Base-by-base conservation (phyloP, 306 rosid species). In the Hylodesmum podocarpum region DNA sequence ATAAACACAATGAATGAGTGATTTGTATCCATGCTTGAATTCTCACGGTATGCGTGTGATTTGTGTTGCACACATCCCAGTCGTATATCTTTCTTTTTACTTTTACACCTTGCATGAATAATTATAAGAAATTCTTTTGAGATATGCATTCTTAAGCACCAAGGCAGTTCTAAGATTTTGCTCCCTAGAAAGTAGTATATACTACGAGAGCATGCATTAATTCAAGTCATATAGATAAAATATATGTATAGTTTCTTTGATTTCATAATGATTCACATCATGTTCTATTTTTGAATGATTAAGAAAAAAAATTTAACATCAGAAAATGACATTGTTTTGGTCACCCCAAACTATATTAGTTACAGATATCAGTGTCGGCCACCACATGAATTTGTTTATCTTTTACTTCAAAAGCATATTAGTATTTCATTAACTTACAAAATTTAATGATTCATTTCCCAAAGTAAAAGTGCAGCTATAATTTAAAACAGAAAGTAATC, bases 401-500 rank as follows among this genome's bases (percentile, higher is more conserved):
- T 6, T 40, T 18, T 25, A 1, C 50, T 25, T 27, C 21, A 68
- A 41, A 68, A 55, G 7, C 50, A 68, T 34, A 2, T 50, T 22
- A 34, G n/a, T 59, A 25, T 36, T 51, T 16, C 70, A 73, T 65
- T 64, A 63, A 41, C 69, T 72, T 80, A 68, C 79, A 72, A 72
- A 44, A 66, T 61, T 44, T 29, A 33, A 43, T 76, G 40, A 40
- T 64, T 58, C 44, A 27, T 71, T 71, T n/a, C 28, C 65, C 47
- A 67, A 13, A 46, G 33, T 18, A 40, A 70, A 70, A 65, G 70
- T 24, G 75, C 51, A 51, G 29, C n/a, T 53, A 70, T 24, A 73
- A 28, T 54, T 36, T 50, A 37, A 70, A 81, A 67, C 74, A 67
- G 62, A 65, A 83, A 59, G 77, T 68, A 66, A 67, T 76, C 41